Evolutionary conservation across 805 yeast species (phyloP), one percentile per base, ranked within the genome.

Genomic region (Candida vaughaniae): DNA sequence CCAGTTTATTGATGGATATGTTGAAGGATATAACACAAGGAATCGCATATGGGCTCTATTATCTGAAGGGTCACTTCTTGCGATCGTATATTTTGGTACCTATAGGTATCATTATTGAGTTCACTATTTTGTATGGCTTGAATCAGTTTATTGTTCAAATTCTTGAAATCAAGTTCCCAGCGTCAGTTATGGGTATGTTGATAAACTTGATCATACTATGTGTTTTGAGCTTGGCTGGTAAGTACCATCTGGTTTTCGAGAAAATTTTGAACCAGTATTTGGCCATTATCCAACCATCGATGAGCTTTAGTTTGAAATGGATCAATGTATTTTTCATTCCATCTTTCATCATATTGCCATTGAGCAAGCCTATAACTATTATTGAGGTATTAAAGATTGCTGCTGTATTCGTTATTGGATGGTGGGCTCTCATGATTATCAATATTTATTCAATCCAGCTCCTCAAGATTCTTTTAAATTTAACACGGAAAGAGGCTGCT

Each of bases 321-420:
- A 85, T 85, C 60, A 83, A 82, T 53, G 72, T 82, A 5, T 83
- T 80, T 52, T 85, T 85, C 66, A 78, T 86, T 1, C 91, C 93
- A 1, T 80, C 89, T 0, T 85, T 85, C 52, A 77, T 85, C 25
- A 74, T 81, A 0, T 67, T 85, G 22, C 91, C 91, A 0, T 66
- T 84, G 36, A 74, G 86, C 9, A 72, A 75, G n/a, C 73, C 74
- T 42, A 80, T 85, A 32, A 66, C 80, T 12, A 80, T 80, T 29
- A 73, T 71, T 16, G 91, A 85, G 47, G 85, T 86, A 8, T 65
- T 82, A 47, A 80, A 80, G 35, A 85, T 85, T 25, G 86, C 85
- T 1, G 91, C 80, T 0, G 85, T 84, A 5, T 85, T 84, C 47
- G 67, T 81, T 5, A 45, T 83, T 33, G 91, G 93, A 0, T 81